These are phyloP conservation scores for Ammopiptanthus mongolicus DNA, from an alignment of 306 rosid genomes.

Conservation along the genomic window DNA sequence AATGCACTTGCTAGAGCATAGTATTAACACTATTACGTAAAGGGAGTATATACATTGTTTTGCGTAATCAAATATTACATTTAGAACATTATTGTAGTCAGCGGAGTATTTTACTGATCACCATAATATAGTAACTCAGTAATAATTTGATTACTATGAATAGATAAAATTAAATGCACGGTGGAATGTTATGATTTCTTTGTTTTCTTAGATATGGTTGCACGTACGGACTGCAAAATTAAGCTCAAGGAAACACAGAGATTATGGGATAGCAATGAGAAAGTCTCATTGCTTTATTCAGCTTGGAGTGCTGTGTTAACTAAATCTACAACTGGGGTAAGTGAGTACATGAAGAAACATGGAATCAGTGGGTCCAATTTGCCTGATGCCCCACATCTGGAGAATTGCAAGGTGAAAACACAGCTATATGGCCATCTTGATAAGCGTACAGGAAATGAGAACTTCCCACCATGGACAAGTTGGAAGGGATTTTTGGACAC, in stretches of 20 bases:
- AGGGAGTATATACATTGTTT: neutral
- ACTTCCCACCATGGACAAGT: conserved; percentile 66
- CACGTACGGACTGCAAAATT: conserved; percentile 32
- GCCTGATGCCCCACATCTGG: conserved; percentile 85
- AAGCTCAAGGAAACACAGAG: conserved; percentile 34
- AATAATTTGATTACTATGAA: conserved; percentile 3
- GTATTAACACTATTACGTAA: neutral
- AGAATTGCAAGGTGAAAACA: conserved; percentile 57
- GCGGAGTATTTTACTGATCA: neutral
- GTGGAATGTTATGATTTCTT: neutral
- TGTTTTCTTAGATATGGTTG: conserved; percentile 24
- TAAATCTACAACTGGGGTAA: conserved; percentile 18
- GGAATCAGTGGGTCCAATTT: conserved; percentile 42
- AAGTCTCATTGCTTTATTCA: conserved; percentile 51
- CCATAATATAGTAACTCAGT: neutral
- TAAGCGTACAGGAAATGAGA: conserved; percentile 43
- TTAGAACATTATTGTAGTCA: neutral
- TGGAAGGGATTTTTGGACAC: conserved; percentile 64
- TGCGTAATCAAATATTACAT: neutral
- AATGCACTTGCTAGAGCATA: neutral
- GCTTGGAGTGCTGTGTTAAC: conserved; percentile 62
- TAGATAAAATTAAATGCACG: neutral
- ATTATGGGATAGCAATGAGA: conserved; percentile 30
- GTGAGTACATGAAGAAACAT: conserved; percentile 22
- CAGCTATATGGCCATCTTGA: conserved; percentile 40